Conservation (phyloP, 305 asterid species). For the Fraxinus xanthoxyloides region DNA sequence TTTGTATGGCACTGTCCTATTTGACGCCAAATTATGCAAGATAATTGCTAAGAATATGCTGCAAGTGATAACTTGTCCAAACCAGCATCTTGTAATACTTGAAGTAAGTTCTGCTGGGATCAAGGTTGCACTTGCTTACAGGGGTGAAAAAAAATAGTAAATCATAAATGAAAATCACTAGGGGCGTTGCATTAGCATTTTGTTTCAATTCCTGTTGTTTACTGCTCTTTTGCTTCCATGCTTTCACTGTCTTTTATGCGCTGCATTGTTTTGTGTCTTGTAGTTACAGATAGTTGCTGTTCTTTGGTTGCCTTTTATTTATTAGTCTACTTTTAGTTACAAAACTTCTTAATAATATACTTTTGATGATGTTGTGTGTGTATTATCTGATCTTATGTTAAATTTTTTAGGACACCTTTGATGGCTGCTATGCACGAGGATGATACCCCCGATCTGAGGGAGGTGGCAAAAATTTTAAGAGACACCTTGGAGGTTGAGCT, state of each 20-base stretch:
- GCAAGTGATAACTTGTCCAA: neutral
- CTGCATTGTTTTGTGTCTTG: neutral
- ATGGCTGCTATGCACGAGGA: slow-evolving; percentile 88
- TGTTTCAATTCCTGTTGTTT: neutral
- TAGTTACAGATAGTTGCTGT: neutral
- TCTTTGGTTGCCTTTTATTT: neutral
- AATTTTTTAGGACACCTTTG: slow-evolving; percentile 59
- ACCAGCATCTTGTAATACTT: neutral
- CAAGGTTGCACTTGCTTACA: neutral
- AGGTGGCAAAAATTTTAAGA: slow-evolving; percentile 58
- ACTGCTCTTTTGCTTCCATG: neutral
- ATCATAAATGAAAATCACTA: neutral
- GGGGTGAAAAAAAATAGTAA: neutral
- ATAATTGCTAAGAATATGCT: neutral
- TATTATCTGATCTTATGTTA: slow-evolving; percentile 2
- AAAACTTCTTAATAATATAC: neutral
- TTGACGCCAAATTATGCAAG: neutral
- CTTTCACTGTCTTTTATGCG: neutral
- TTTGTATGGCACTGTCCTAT: neutral
- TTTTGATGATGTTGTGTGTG: neutral
- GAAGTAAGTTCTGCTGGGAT: neutral
- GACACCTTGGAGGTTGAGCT: slow-evolving; percentile 59
- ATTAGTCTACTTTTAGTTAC: neutral
- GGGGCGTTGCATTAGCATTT: neutral
- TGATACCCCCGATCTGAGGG: slow-evolving; percentile 64